A percentile compares a stretch with the other conserved stretches of the same genome.
phyloP scores from a whole-genome alignment of 139 green algal species.

The Closterium sp. region DNA sequence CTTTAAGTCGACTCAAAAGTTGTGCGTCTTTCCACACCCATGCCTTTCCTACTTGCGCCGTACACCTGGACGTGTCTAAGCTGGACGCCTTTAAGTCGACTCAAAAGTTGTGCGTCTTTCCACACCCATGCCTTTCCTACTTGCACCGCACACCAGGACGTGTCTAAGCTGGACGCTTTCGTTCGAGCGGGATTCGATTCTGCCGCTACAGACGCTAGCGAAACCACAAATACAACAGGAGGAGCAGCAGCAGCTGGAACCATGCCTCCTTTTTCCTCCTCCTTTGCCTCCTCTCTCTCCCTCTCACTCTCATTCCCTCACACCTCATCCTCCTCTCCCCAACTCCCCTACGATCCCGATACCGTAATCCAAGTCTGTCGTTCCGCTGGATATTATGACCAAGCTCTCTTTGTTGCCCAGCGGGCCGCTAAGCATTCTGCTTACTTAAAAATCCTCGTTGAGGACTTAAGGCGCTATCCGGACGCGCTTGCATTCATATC shows the following conservation, averaged over 20 bases:
- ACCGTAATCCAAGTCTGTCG: slow-evolving; percentile 82
- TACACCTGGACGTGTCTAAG: slow-evolving; percentile 72
- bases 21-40: background rate
- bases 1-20: too few relatives aligned
- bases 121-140: background rate
- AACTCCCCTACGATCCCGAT: slow-evolving; percentile 75
- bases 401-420: slow-evolving; percentile 80
- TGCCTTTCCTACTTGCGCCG: background rate
- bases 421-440: slow-evolving; percentile 48
- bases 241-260: background rate
- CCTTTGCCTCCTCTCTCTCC: background rate
- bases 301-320: background rate
- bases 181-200: slow-evolving; percentile 18
- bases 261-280: background rate
- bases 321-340: background rate
- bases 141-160: slow-evolving; percentile 59
- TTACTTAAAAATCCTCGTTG: slow-evolving; percentile 84
- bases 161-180: slow-evolving; percentile 72
- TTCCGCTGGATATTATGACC: slow-evolving; percentile 78
- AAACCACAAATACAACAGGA: too few relatives aligned
- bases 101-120: background rate
- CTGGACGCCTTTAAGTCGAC: too few relatives aligned
- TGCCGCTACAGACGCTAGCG: background rate
- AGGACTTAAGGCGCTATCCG: slow-evolving; percentile 74
- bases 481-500: slow-evolving; percentile 76